Evolutionary conservation across 2,329 filamentous ascomycete species (phyloP).

Genomic region (Aspergillus brunneoviolaceus): DNA sequence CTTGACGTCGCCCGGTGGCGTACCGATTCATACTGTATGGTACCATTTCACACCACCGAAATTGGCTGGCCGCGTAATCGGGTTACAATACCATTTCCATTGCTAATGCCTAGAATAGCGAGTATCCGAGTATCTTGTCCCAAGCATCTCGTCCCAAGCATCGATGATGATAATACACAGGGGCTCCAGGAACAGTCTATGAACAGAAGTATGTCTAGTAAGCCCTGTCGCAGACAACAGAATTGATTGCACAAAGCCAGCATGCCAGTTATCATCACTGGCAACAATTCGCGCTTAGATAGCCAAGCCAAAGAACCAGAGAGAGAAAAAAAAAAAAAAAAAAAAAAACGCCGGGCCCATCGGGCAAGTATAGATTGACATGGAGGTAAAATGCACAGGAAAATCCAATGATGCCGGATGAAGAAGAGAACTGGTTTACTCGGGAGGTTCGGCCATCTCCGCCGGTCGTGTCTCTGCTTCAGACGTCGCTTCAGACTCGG

Average conservation of each 20-base stretch:
- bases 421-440: conserved; percentile 24
- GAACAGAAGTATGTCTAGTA: background rate
- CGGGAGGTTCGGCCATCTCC: conserved; percentile 34
- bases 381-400: background rate
- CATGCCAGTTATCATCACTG: background rate
- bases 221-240: background rate
- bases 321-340: background rate
- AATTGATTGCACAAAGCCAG: background rate
- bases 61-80: background rate
- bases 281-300: background rate
- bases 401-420: conserved; percentile 7
- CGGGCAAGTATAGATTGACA: background rate
- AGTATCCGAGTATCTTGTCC: background rate
- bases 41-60: background rate
- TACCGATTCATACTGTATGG: conserved; percentile 5
- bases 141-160: background rate
- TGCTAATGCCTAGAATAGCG: background rate
- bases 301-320: background rate
- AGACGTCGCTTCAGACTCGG: conserved; percentile 37
- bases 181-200: background rate
- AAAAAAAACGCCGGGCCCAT: background rate
- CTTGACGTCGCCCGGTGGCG: conserved; percentile 7
- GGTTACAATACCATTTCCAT: background rate
- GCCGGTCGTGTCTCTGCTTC: conserved; percentile 26
- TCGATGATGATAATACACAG: background rate